phyloP scores from a whole-genome alignment of 2,329 filamentous ascomycete genomes.

The Paracamarosporium sp. region DNA sequence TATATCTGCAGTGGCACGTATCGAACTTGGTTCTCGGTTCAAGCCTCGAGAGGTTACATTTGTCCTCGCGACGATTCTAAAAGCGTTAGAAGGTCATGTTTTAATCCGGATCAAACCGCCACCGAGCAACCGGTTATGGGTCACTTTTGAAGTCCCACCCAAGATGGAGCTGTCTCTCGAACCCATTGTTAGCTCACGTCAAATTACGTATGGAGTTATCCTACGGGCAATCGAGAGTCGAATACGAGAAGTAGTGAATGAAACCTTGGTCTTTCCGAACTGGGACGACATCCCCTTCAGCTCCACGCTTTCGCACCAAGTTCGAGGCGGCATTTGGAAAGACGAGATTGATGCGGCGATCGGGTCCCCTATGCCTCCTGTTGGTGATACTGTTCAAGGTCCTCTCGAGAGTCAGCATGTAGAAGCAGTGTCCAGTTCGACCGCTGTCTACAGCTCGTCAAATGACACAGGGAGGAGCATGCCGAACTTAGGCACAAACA shows the following conservation, averaged over 20 bases:
- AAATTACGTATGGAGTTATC: slow-evolving; percentile 94
- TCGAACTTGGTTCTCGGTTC: slow-evolving; percentile 87
- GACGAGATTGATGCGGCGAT: slow-evolving; percentile 33
- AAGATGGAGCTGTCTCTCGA: slow-evolving; percentile 95
- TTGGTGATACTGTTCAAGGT: neutral
- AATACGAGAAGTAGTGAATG: slow-evolving; percentile 91
- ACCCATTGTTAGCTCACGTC: slow-evolving; percentile 91
- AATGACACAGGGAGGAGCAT: slow-evolving; percentile 1
- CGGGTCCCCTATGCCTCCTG: neutral
- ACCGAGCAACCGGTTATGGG: slow-evolving; percentile 95
- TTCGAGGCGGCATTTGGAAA: slow-evolving; percentile 85
- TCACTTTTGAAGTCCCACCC: slow-evolving; percentile 91
- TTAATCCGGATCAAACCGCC: slow-evolving; percentile 90
- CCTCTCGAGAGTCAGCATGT: neutral
- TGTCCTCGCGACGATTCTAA: slow-evolving; percentile 83
- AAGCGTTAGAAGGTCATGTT: slow-evolving; percentile 83
- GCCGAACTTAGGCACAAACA: neutral
- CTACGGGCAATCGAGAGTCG: slow-evolving; percentile 91
- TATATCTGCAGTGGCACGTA: slow-evolving; percentile 88
- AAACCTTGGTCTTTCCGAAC: slow-evolving; percentile 89
- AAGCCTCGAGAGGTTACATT: slow-evolving; percentile 90
- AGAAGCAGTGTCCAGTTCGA: neutral
- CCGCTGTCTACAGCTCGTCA: neutral
- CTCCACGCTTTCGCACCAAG: slow-evolving; percentile 76
- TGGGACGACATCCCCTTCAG: slow-evolving; percentile 97